These are phyloP conservation scores for Phoma sp. DNA, from an alignment of 2,329 filamentous ascomycete genomes.

Conservation along the genomic window DNA sequence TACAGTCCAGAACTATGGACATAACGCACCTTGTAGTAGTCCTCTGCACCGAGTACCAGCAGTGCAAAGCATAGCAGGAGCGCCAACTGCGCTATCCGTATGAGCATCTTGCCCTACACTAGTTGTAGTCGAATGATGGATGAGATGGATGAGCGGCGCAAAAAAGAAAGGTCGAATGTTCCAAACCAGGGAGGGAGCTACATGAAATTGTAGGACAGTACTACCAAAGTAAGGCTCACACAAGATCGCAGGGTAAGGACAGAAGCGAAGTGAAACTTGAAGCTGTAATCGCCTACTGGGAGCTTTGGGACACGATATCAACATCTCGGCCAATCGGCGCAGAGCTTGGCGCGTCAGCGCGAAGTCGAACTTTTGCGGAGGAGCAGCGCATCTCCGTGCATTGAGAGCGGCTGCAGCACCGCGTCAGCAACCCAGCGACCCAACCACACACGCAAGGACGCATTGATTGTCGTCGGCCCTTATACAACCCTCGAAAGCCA, in stretches of 20 bases:
- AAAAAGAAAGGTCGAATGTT: not conserved
- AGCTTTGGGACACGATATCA: constrained; percentile 38
- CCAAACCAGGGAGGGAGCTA: constrained; percentile 2
- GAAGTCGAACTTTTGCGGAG: constrained; percentile 31
- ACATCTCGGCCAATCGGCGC: constrained; percentile 39
- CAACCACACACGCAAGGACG: constrained; percentile 13
- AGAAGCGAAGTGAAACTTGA: constrained; percentile 15
- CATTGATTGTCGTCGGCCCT: constrained; percentile 26
- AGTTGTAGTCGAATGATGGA: constrained; percentile 17
- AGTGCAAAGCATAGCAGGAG: constrained; percentile 53
- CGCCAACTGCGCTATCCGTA: constrained; percentile 50
- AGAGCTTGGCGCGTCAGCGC: not conserved
- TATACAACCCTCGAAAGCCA: too few species aligned
- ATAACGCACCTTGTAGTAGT: constrained; percentile 75
- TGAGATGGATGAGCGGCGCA: not conserved
- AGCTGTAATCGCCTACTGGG: constrained; percentile 10
- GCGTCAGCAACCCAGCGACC: not conserved
- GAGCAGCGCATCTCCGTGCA: constrained; percentile 12
- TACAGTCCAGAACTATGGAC: too few species aligned
- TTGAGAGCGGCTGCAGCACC: constrained; percentile 8
- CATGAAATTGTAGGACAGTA: constrained; percentile 22
- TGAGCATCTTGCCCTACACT: constrained; percentile 46
- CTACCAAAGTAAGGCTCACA: not conserved
- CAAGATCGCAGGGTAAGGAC: constrained; percentile 17
- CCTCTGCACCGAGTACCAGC: constrained; percentile 60